phyloP scores from a whole-genome alignment of 169 alveolate genomes.

The Theileria orientalis region DNA sequence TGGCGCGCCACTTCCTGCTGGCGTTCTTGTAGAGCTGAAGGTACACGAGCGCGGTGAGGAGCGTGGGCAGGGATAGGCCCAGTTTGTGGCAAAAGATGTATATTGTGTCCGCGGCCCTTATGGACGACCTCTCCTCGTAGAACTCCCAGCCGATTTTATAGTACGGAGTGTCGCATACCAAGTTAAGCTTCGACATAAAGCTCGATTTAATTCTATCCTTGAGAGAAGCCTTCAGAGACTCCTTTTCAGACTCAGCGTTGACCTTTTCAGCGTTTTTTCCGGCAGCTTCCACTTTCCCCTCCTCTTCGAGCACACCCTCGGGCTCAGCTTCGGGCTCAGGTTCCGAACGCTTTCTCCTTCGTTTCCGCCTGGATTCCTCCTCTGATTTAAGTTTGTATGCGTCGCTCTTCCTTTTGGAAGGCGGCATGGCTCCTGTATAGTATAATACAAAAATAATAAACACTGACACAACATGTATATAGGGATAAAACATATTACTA shows the following conservation, averaged over 20 bases:
- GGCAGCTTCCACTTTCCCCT: background rate
- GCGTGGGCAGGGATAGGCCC: slow-evolving; percentile 30
- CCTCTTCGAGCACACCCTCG: no score
- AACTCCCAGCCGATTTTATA: background rate
- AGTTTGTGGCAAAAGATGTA: slow-evolving; percentile 29
- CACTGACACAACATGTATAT: no score
- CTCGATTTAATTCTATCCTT: background rate
- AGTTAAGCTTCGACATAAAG: slow-evolving; percentile 5
- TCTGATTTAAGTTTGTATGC: no score
- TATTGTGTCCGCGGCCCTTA: slow-evolving; percentile 34
- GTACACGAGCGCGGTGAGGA: slow-evolving; percentile 50
- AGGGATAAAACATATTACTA: no score
- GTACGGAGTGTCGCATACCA: slow-evolving; percentile 18
- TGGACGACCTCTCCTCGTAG: background rate
- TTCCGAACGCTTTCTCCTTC: no score
- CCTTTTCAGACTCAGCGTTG: background rate
- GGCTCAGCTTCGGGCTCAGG: no score
- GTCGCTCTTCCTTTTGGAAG: no score
- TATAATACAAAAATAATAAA: no score
- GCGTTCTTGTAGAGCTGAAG: slow-evolving; percentile 59
- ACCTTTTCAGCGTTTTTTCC: slow-evolving; percentile 10
- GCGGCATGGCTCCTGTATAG: no score
- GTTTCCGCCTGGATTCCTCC: no score
- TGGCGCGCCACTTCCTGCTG: slow-evolving; percentile 32
- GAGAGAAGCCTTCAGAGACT: background rate